A percentile compares a stretch with the other conserved stretches of the same genome.
phyloP scores from a whole-genome alignment of 495 filamentous ascomycete genomes.

The Hypoxylon crocopeplum region DNA sequence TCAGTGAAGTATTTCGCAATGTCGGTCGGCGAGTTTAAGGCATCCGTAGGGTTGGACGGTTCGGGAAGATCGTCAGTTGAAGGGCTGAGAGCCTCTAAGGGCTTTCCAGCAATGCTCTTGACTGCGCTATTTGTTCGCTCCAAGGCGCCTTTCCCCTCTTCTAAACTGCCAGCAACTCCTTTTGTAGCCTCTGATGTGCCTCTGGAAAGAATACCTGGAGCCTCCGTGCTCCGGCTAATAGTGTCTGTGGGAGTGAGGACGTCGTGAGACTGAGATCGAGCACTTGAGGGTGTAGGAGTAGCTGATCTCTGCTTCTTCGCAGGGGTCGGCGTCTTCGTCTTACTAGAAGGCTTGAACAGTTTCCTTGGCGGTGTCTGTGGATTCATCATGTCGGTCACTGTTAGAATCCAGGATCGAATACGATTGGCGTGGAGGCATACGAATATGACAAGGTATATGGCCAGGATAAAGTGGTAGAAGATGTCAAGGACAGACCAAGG shows the following conservation, averaged over 20 bases:
- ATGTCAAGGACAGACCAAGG: conserved; percentile 22
- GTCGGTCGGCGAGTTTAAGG: conserved; percentile 25
- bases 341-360: conserved; percentile 41
- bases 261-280: conserved; percentile 25
- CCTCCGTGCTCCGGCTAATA: conserved; percentile 31
- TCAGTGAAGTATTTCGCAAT: conserved; percentile 37
- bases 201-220: conserved; percentile 6
- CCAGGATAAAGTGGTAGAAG: conserved; percentile 25
- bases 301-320: conserved; percentile 23
- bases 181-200: background rate
- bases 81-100: conserved; percentile 4
- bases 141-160: background rate
- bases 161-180: background rate
- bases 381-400: conserved; percentile 34
- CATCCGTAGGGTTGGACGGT: conserved; percentile 13
- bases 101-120: conserved; percentile 17
- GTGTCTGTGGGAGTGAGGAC: conserved; percentile 35
- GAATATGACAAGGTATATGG: conserved; percentile 31
- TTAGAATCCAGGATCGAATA: conserved; percentile 14
- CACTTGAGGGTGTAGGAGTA: conserved; percentile 25
- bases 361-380: conserved; percentile 41
- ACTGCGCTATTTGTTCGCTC: background rate
- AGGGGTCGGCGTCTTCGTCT: conserved; percentile 38
- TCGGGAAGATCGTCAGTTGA: background rate
- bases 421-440: conserved; percentile 22